Evolutionary conservation across 345 rosid species (phyloP), one percentile per base, ranked within the genome.

Genomic region (Arabis alpina): DNA sequence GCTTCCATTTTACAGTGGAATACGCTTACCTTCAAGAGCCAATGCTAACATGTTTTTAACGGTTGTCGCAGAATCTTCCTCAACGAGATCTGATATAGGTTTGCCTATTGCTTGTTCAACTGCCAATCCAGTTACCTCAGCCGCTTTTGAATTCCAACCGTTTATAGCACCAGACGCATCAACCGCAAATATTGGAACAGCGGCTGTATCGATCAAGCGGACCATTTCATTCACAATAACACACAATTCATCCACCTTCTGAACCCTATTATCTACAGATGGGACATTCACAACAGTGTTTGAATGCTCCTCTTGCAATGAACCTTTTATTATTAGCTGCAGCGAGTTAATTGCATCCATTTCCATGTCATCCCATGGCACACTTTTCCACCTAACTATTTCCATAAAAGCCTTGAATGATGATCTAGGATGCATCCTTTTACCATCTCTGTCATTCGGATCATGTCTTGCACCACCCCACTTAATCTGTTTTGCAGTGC

Each of bases 381-480:
- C 61, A 68, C 93, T 86, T 68, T 82, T 77, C 81, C 81, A 79
- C 83, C 86, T 84, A 51, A 91, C 88, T 50, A 87, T 92, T 61
- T 91, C 91, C 63, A 91, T 73, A 66, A 91, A 91, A 49, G 93
- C 91, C 84, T 89, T 89, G 81, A 91, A 91, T 2, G 96, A 89
- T 25, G 92, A 87, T 75, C 96, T 84, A 4, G 97, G 97, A 58
- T 91, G 90, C 96, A 91, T 87, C 76, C 76, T 78, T 76, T 82
- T 87, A 54, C 88, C 90, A 64, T 89, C 93, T 73, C 75, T 80
- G 64, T 80, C 90, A 66, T 57, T 74, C 37, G 92, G 87, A 75
- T 85, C 85, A 61, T 89, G 89, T 78, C 90, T 87, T 42, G 93
- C 93, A 56, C 97, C 96, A 75, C 92, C 93, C 96, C 97, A 91